Base-by-base conservation (phyloP, 2,329 filamentous ascomycete species). In the Colletotrichum orchidophilum region DNA sequence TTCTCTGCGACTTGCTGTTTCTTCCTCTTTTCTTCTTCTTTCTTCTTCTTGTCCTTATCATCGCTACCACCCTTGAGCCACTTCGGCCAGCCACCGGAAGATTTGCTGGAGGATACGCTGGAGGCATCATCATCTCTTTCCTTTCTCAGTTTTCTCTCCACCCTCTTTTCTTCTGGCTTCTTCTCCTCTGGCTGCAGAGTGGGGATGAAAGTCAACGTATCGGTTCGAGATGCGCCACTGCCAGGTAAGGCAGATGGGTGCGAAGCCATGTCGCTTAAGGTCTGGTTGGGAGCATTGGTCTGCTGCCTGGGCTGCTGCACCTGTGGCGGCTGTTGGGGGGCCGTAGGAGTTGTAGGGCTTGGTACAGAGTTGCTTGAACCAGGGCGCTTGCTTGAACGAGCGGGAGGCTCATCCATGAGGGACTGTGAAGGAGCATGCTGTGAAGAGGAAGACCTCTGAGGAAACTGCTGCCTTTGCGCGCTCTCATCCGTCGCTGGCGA, bases 1-100 rank as follows among this genome's bases (percentile, higher is more conserved):
- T 88, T 90, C 74, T 93, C 85, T 1, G 82, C 80, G 11, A 85
- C 82, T 13, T 80, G 81, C 39, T 46, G 39, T 78, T 90, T 92
- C 1, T 87, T 83, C 76, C 94, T 95, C 52, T 88, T 87, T 76
- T 91, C 91, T 79, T 92, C 95, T 61, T 84, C 83, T 69, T 93
- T 88, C 29, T 88, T 88, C 62, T 89, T 87, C 72, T 86, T 85
- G 77, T 89, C 91, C 74, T 92, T 90, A 75, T 93, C 92, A 70
- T 91, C 92, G 76, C 92, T 92, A 71, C 95, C 92, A 65, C 96
- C 93, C 75, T 91, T 91, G 79, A 97, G 90, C 92, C 93, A 95
- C 75, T 94, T 94, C 93, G 94, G 93, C 80, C 90, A 90, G 11
- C 69, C 69, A 80, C 89, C 94, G 71, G 92, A 93, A 12, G 94